phyloP scores from a whole-genome alignment of 2,329 filamentous ascomycete species.

The Sporothrix euskadiensis region DNA sequence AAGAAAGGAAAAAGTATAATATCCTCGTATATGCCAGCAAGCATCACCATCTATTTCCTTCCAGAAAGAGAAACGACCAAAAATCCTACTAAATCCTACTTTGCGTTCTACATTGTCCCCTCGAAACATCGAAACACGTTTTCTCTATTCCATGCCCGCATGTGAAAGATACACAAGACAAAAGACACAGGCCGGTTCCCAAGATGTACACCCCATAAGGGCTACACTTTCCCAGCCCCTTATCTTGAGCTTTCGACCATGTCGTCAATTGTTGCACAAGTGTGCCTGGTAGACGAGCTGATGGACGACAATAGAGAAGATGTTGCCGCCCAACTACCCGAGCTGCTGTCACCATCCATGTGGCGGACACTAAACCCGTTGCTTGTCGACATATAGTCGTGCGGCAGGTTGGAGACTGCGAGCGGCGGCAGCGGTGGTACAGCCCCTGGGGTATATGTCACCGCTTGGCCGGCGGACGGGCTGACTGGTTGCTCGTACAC shows the following conservation, averaged over 20 bases:
- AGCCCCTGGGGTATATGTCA: not conserved
- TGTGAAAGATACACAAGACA: not conserved
- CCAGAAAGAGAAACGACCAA: not conserved
- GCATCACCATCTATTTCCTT: not conserved
- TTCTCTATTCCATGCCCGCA: not conserved
- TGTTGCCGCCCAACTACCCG: not conserved
- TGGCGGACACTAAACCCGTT: not conserved
- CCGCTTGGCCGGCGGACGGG: not conserved
- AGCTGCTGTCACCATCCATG: not conserved
- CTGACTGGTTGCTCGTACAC: slow-evolving; percentile 1
- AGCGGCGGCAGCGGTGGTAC: not conserved
- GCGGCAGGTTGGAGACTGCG: not conserved
- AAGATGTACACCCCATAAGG: not conserved
- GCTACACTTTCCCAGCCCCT: not conserved
- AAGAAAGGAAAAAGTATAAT: not conserved
- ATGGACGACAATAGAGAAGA: not conserved
- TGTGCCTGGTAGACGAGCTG: not conserved
- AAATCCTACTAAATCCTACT: not conserved
- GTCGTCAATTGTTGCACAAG: not conserved
- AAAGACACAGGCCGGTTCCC: not conserved
- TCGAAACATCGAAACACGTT: not conserved
- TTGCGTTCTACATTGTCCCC: not conserved
- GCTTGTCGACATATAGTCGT: not conserved
- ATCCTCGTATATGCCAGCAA: not conserved
- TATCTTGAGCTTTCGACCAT: not conserved